Percentiles rank a stretch among this genome's conserved stretches.
These are phyloP conservation scores for Mycena polygramma DNA, from an alignment of 768 basidiomycete genomes.

Conservation along the genomic window DNA sequence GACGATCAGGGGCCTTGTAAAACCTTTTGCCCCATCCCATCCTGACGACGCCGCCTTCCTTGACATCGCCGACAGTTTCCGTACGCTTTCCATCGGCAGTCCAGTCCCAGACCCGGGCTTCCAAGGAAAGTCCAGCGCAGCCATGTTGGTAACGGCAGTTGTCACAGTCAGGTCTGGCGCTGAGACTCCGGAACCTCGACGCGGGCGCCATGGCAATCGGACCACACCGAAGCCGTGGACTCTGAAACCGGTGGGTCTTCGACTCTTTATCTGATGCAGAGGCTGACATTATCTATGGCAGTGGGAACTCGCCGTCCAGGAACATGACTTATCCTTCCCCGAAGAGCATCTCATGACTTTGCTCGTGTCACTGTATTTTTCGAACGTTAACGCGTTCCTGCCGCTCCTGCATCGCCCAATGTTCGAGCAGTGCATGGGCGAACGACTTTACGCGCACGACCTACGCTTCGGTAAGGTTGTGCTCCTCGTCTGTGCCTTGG, in stretches of 20 bases:
- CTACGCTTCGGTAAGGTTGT: constrained; percentile 56
- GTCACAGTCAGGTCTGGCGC: not conserved
- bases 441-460: constrained; percentile 54
- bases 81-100: constrained; percentile 5
- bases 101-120: not conserved
- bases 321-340: not conserved
- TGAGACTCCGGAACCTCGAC: too few relatives aligned
- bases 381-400: constrained; percentile 49
- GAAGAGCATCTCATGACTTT: constrained; percentile 43
- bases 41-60: constrained; percentile 1
- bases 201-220: not conserved
- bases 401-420: constrained; percentile 67
- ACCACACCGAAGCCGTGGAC: not conserved
- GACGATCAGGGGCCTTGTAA: not conserved
- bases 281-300: not conserved
- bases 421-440: constrained; percentile 55
- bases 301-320: not conserved
- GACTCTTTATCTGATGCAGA: not conserved
- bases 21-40: not conserved
- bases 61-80: constrained; percentile 2
- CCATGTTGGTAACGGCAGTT: not conserved
- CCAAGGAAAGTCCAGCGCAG: constrained; percentile 15
- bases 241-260: not conserved
- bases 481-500: constrained; percentile 51
- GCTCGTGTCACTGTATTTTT: constrained; percentile 68